phyloP scores from a whole-genome alignment of 2,329 filamentous ascomycete genomes.

The Aspergillus tanneri region DNA sequence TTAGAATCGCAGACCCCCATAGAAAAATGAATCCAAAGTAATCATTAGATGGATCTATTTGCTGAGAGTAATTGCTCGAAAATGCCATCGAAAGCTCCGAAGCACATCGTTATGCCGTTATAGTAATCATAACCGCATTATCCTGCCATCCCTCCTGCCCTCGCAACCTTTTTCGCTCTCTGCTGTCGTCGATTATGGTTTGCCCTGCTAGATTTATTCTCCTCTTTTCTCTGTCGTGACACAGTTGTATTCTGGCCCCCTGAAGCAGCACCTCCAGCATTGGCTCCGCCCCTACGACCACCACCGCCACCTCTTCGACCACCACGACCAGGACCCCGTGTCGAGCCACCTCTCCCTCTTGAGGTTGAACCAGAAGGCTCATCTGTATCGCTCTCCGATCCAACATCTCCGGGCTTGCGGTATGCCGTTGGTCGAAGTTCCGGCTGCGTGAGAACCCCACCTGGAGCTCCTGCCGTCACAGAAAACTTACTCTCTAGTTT shows the following conservation, averaged over 20 bases:
- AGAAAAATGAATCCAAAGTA: no score
- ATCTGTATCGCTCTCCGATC: slow-evolving; percentile 44
- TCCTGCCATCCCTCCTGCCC: slow-evolving; percentile 49
- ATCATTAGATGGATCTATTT: no score
- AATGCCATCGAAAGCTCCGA: no score
- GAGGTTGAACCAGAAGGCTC: slow-evolving; percentile 31
- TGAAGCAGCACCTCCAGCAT: slow-evolving; percentile 51
- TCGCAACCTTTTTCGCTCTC: slow-evolving; percentile 61
- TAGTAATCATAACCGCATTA: slow-evolving; percentile 12
- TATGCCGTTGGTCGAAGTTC: slow-evolving; percentile 67
- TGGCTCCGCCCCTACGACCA: slow-evolving; percentile 50
- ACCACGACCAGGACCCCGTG: slow-evolving; percentile 51
- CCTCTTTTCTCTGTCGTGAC: slow-evolving; percentile 74
- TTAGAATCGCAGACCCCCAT: no score
- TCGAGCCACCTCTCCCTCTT: slow-evolving; percentile 35
- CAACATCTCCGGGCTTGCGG: slow-evolving; percentile 50
- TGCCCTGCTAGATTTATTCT: slow-evolving; percentile 74
- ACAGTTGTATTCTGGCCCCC: slow-evolving; percentile 70
- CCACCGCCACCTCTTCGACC: slow-evolving; percentile 51
- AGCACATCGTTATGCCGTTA: slow-evolving; percentile 1
- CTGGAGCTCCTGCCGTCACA: slow-evolving; percentile 58
- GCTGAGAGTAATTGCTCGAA: no score
- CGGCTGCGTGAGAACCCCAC: slow-evolving; percentile 53
- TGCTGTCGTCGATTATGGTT: slow-evolving; percentile 83
- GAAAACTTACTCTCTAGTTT: slow-evolving; percentile 70